These are phyloP conservation scores for Ceratorhiza oryzae-sativae DNA, from an alignment of 1,284 basidiomycete species.

Conservation along the genomic window DNA sequence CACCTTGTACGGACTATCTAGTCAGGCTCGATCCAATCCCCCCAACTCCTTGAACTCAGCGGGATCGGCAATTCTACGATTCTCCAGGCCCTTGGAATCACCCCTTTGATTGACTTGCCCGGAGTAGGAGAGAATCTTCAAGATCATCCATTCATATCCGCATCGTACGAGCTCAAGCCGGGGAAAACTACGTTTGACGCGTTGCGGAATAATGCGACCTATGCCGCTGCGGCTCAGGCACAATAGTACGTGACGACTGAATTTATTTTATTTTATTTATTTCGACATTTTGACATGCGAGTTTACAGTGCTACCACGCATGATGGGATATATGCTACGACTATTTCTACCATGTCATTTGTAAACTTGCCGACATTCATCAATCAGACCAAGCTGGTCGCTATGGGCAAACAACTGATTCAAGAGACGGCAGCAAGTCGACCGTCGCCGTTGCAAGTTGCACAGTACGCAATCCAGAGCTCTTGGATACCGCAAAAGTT, in stretches of 20 bases:
- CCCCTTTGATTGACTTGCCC: constrained; percentile 51
- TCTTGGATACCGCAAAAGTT: constrained; percentile 37
- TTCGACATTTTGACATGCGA: not conserved
- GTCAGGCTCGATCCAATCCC: constrained; percentile 52
- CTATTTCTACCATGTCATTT: constrained; percentile 36
- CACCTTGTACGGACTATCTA: not conserved
- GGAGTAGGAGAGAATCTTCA: constrained; percentile 56
- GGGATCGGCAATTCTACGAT: constrained; percentile 57
- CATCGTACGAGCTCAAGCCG: constrained; percentile 39
- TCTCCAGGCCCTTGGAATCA: constrained; percentile 52
- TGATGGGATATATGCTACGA: constrained; percentile 35
- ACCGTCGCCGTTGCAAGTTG: not conserved
- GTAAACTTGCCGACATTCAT: constrained; percentile 30
- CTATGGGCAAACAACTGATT: not conserved
- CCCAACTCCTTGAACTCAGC: constrained; percentile 59
- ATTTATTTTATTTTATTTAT: not conserved
- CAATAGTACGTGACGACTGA: constrained; percentile 31
- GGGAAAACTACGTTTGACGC: constrained; percentile 40
- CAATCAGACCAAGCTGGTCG: not conserved
- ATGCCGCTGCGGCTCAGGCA: constrained; percentile 32
- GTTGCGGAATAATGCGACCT: constrained; percentile 37
- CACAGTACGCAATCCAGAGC: constrained; percentile 20
- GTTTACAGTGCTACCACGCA: constrained; percentile 31
- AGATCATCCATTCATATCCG: constrained; percentile 48
- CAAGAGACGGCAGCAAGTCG: not conserved